Evolutionary conservation across 768 basidiomycete species (phyloP), one percentile per base, ranked within the genome.

Genomic region (Lentinula guzmanii): DNA sequence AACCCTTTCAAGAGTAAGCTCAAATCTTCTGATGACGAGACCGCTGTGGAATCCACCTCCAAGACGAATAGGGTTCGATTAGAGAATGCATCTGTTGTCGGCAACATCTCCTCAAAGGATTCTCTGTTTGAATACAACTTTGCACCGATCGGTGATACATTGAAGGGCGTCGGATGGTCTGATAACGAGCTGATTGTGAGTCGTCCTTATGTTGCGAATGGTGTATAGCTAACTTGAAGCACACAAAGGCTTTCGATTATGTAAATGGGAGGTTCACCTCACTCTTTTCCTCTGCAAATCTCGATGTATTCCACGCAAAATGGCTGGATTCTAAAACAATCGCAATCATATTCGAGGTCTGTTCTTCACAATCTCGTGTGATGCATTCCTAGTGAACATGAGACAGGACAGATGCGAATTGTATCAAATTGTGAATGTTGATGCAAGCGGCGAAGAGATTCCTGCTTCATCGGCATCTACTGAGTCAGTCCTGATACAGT

Each of bases 1-100:
- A 87, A 85, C 62, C 80, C 85, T 3, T 86, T 91, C 76, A 91
- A 85, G 68, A 76, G 83, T 13, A 76, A 77, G 59, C 73, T 73
- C 31, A 76, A 69, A n/a, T 82, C 83, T n/a, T 66, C 76, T 0
- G 87, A 88, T 34, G 42, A 68, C 35, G 66, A 72, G 61, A 62
- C 61, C 50, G 34, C 66, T 63, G 64, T 66, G 50, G 63, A 63
- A 61, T 37, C 58, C 11, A n/a, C 53, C 43, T 24, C 8, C 11
- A 59, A 34, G 48, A 35, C 46, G 4, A 71, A 68, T 52, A 74
- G 73, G 39, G 62, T 77, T 35, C 63, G 64, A 34, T 64, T 77
- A 6, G 77, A 74, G 18, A 70, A 76, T 2, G 70, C 70, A 13
- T 45, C 65, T 7, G 70, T 74, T 52, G 58, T 75, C 9, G 81